Evolutionary conservation across 352 stramenopile species (phyloP), one percentile per base, ranked within the genome.

Genomic region (Globisporangium viniferum): DNA sequence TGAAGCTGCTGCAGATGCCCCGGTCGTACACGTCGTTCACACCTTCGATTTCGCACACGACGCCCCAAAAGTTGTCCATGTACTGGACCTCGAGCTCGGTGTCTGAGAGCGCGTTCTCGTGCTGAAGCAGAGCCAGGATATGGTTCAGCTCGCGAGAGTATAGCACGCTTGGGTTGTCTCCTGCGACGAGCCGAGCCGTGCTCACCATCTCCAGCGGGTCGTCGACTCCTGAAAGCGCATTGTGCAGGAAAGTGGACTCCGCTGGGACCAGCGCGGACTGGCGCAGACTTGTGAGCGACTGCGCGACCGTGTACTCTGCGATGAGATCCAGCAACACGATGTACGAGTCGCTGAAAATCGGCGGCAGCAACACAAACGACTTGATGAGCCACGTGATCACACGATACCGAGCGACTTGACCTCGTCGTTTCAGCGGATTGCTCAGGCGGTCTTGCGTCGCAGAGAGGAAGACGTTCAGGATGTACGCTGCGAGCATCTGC

Each of bases 21-120:
- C 68, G 76, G 39, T 80, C 79, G 20, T 69, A 75, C 31, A 72
- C 36, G 35, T 79, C 69, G 58, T 77, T 65, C 24, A 67, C 48
- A 41, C 44, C 44, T 8, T 81, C 69, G 36, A 68, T 73, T 48
- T 86, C 75, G 62, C 68, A 79, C 9, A 77, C 72, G 7, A 80
- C 70, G 5, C 73, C 72, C 82, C 79, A 87, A 69, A 93, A 94
- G 4, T 78, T 85, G 66, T 96, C 88, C 15, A 91, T 64, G 68
- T 95, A 94, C 74, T 94, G 86, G 4, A 93, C 75, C 57, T 96
- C 89, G 5, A 96, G 69, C 57, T 96, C 89, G 15, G 81, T 92
- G 69, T 96, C 89, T 2, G 84, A 92, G 5, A 96, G 75, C 12
- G 86, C 78, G 27, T 90, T 92, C 58, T 92, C 87, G 5, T 67